Evolutionary conservation across 805 yeast genomes (phyloP), one percentile per base, ranked within the genome.

Genomic region (Saturnispora hagleri): DNA sequence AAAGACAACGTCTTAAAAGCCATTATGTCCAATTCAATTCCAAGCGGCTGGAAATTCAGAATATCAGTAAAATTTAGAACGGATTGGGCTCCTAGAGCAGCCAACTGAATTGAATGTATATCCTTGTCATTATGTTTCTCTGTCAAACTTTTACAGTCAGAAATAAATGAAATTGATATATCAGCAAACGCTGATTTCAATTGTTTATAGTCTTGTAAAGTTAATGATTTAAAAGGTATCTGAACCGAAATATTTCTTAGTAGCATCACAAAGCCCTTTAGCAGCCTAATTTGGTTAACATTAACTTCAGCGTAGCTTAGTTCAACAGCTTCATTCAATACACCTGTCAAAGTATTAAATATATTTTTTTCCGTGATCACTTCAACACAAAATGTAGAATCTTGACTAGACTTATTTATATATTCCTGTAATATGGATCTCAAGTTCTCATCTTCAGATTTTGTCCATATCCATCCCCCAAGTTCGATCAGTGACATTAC

Each of bases 331-430:
- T 86, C 79, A 6, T 75, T 80, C 55, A 87, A 68, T 0, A 97
- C 97, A 8, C 90, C 90, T 97, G 97, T 90, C 2, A 97, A 90
- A 17, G 97, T 97, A 67, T 5, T n/a, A 1, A 5, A 41, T 17
- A 24, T 13, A 13, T 22, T 4, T 17, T 17, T 27, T 24, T 41
- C 13, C 13, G 18, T 22, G 13, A 41, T 41, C n/a, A 24, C 4
- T 4, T 41, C 44, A 13, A 41, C 31, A 24, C 44, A 41, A 24
- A 13, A 41, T 12, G n/a, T 8, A 12, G 44, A 24, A 24, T 41
- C 44, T 17, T 17, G 24, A 41, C 18, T 41, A 15, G 44, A 13
- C 5, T 22, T n/a, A 41, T 22, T 15, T 22, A 41, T 10, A 41
- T 24, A 22, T 24, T 22, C 18, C 22, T 41, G 38, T 17, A 46